phyloP scores from a whole-genome alignment of 495 filamentous ascomycete genomes.

The Pyrenula aspistea region DNA sequence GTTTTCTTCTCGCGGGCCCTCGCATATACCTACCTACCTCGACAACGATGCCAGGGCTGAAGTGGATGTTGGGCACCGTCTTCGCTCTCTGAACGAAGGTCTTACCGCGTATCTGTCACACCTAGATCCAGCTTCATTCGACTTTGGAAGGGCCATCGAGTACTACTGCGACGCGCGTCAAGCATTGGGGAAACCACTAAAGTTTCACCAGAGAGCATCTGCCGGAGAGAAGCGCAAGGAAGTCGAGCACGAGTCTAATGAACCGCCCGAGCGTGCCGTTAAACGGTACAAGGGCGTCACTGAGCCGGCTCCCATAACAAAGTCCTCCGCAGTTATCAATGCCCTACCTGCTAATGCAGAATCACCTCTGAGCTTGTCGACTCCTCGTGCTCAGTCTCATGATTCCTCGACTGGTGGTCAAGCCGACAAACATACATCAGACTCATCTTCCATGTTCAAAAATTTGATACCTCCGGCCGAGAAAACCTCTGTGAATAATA shows the following conservation, averaged over 20 bases:
- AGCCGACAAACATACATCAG: background rate
- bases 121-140: background rate
- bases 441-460: background rate
- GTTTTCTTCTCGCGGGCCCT: background rate
- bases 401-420: background rate
- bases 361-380: background rate
- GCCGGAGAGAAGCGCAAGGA: background rate
- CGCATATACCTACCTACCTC: background rate
- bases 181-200: background rate
- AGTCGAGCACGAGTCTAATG: background rate
- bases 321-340: background rate
- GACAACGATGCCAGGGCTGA: background rate
- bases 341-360: background rate
- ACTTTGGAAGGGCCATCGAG: background rate
- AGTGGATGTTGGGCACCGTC: background rate
- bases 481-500: background rate
- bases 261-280: background rate
- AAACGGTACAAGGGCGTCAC: background rate
- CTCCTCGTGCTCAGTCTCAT: background rate
- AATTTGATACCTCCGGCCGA: background rate
- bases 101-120: background rate
- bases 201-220: background rate
- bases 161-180: background rate
- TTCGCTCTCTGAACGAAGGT: background rate
- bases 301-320: background rate